Conservation (phyloP, 495 filamentous ascomycete genomes). For the Aspergillus kassunensis region DNA sequence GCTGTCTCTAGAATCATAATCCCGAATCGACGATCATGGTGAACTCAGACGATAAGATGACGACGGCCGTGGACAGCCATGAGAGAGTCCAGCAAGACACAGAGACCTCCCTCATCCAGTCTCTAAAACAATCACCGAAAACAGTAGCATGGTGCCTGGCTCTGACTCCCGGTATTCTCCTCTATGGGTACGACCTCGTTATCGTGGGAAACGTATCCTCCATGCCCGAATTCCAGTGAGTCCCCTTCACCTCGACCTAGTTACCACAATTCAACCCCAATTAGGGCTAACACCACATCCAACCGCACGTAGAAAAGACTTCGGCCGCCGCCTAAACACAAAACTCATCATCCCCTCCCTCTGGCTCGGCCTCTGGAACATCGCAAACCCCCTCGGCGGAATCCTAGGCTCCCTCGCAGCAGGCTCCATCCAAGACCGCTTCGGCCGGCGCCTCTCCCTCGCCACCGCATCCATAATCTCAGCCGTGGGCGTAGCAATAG, state of each 20-base stretch:
- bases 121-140: constrained; percentile 14
- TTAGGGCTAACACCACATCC: constrained; percentile 4
- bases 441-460: constrained; percentile 36
- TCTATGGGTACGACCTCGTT: constrained; percentile 49
- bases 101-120: constrained; percentile 1
- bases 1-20: too few species aligned
- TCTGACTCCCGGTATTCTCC: constrained; percentile 32
- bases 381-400: constrained; percentile 36
- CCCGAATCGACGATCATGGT: neutral
- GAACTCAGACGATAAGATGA: neutral
- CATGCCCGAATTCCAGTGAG: constrained; percentile 41
- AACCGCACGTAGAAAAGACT: constrained; percentile 34
- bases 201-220: constrained; percentile 45
- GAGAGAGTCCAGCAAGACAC: neutral
- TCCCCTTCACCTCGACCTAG: neutral
- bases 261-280: neutral
- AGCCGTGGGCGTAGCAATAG: constrained; percentile 35
- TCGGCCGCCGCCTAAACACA: constrained; percentile 26
- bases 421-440: constrained; percentile 38
- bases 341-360: constrained; percentile 43
- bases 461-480: constrained; percentile 33
- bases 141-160: constrained; percentile 29
- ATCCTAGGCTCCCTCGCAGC: constrained; percentile 38
- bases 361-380: constrained; percentile 46
- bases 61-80: neutral